Evolutionary conservation across 768 basidiomycete species (phyloP).

Genomic region (Pulveroboletus sp.): DNA sequence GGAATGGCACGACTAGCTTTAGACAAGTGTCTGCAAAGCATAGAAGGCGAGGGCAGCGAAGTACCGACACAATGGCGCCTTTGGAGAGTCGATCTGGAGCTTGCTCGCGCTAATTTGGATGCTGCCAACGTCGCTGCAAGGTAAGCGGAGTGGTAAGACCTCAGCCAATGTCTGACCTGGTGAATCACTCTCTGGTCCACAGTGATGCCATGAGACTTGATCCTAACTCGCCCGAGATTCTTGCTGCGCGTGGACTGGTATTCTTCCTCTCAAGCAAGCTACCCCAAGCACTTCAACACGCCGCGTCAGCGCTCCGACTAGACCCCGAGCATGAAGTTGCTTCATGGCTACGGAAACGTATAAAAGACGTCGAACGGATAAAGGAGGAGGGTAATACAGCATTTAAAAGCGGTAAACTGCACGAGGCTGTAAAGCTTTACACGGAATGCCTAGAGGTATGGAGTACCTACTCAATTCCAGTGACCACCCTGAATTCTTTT

Average conservation of each 20-base stretch:
- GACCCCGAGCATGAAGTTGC: conserved; percentile 77
- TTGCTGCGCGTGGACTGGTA: conserved; percentile 73
- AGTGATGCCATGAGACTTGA: conserved; percentile 75
- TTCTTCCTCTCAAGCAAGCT: conserved; percentile 71
- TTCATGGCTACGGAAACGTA: conserved; percentile 63
- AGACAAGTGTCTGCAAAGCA: conserved; percentile 68
- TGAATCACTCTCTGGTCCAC: background rate
- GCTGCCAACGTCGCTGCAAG: conserved; percentile 70
- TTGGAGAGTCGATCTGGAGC: conserved; percentile 75
- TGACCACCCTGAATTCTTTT: background rate
- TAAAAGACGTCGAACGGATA: conserved; percentile 76
- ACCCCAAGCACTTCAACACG: conserved; percentile 67
- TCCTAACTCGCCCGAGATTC: conserved; percentile 72
- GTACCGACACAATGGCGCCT: conserved; percentile 75
- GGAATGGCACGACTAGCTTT: conserved; percentile 72
- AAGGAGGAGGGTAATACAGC: conserved; percentile 82
- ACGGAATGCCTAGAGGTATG: conserved; percentile 64
- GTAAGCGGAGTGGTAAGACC: conserved; percentile 39
- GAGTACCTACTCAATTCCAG: background rate
- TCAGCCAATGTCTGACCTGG: conserved; percentile 2
- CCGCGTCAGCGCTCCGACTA: conserved; percentile 62
- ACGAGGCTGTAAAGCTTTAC: conserved; percentile 67
- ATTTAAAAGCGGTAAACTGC: conserved; percentile 58
- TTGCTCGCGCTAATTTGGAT: conserved; percentile 68
- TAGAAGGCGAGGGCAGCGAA: conserved; percentile 72